A percentile compares a stretch with the other conserved stretches of the same genome.
These are phyloP conservation scores for Sclerotinia trifoliorum DNA, from an alignment of 2,329 filamentous ascomycete species.

Conservation along the genomic window DNA sequence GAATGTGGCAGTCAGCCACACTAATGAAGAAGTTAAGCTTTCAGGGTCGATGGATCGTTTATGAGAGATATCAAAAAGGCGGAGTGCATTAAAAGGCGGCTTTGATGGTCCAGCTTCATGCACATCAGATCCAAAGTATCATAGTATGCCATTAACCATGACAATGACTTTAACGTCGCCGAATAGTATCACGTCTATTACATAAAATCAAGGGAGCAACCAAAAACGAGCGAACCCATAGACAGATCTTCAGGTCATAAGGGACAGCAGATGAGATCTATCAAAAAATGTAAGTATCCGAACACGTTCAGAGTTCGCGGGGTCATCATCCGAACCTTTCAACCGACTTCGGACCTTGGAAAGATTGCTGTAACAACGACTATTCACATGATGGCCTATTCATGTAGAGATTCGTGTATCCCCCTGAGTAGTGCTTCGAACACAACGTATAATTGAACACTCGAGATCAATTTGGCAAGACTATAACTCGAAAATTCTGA, in stretches of 20 bases:
- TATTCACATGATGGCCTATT: slow-evolving; percentile 19
- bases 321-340: not conserved
- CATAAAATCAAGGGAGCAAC: slow-evolving; percentile 4
- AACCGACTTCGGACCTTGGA: slow-evolving; percentile 16
- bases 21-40: not conserved
- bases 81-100: slow-evolving; percentile 15
- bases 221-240: not conserved
- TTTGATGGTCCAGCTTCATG: slow-evolving; percentile 15
- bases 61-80: slow-evolving; percentile 3
- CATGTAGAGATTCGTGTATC: slow-evolving; percentile 1
- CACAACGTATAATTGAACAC: not conserved
- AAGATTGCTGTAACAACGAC: not conserved
- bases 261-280: slow-evolving; percentile 8
- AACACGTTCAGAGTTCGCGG: not conserved
- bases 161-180: not conserved
- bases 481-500: not conserved
- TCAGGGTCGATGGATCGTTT: slow-evolving; percentile 2
- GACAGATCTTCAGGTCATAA: slow-evolving; percentile 9
- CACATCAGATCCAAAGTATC: slow-evolving; percentile 16
- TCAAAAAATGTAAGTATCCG: slow-evolving; percentile 10
- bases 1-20: slow-evolving; percentile 13
- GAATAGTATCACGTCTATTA: slow-evolving; percentile 17
- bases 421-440: not conserved
- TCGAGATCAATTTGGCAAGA: not conserved
- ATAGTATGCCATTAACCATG: slow-evolving; percentile 4